Evolutionary conservation across 2,329 filamentous ascomycete species (phyloP).

Genomic region (Lachnellula hyalina): DNA sequence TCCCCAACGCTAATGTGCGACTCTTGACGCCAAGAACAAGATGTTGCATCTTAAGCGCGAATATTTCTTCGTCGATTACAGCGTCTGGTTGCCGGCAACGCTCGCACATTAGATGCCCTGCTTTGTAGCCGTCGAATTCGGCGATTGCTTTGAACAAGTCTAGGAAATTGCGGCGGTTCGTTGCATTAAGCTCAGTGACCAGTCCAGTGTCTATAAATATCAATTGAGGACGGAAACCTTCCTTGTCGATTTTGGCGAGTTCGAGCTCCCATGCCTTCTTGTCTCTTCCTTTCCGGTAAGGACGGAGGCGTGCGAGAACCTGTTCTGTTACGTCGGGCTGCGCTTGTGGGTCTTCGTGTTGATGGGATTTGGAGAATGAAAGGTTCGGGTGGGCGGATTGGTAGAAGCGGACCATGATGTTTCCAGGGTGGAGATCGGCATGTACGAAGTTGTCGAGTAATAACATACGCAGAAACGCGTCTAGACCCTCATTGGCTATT

Average conservation of each 20-base stretch:
- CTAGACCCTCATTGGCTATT: slow-evolving; percentile 89
- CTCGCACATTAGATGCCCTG: slow-evolving; percentile 92
- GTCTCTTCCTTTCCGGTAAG: slow-evolving; percentile 59
- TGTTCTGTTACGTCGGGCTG: slow-evolving; percentile 78
- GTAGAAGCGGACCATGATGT: slow-evolving; percentile 99
- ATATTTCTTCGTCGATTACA: slow-evolving; percentile 83
- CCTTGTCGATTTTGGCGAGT: slow-evolving; percentile 69
- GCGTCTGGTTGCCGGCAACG: slow-evolving; percentile 87
- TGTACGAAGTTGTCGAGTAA: slow-evolving; percentile 97
- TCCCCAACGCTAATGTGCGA: slow-evolving; percentile 83
- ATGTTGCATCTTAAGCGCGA: slow-evolving; percentile 95
- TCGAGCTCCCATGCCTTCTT: slow-evolving; percentile 67
- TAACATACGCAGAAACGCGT: slow-evolving; percentile 94
- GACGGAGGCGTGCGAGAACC: slow-evolving; percentile 73
- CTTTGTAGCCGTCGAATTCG: slow-evolving; percentile 94
- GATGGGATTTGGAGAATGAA: slow-evolving; percentile 36
- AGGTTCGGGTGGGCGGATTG: slow-evolving; percentile 70
- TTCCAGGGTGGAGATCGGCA: slow-evolving; percentile 91
- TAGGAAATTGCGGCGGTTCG: slow-evolving; percentile 84
- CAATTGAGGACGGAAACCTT: slow-evolving; percentile 88
- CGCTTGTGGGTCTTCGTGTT: slow-evolving; percentile 37
- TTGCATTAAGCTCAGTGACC: slow-evolving; percentile 85
- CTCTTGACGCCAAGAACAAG: slow-evolving; percentile 87
- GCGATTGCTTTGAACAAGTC: slow-evolving; percentile 94
- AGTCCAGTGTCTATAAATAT: slow-evolving; percentile 97